Evolutionary conservation across 495 filamentous ascomycete species (phyloP).

Genomic region (Penicillium nucicola): DNA sequence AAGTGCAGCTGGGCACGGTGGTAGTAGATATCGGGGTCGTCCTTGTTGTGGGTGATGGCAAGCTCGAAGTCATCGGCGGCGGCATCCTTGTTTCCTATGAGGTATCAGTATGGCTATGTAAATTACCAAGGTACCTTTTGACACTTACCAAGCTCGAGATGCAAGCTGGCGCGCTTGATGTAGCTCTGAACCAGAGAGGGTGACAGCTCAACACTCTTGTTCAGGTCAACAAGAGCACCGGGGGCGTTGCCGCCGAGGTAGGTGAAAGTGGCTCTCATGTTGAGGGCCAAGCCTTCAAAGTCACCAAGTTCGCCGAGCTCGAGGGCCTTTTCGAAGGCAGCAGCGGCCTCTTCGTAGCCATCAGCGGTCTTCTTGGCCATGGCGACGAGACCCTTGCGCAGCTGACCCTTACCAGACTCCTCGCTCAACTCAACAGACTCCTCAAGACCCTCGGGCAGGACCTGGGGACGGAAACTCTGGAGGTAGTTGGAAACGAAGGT

Average conservation of each 20-base stretch:
- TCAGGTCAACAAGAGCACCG: constrained; percentile 76
- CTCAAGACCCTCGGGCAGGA: constrained; percentile 78
- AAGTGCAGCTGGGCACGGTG: constrained; percentile 98
- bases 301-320: constrained; percentile 73
- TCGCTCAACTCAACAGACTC: constrained; percentile 72
- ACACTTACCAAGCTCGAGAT: constrained; percentile 82
- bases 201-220: constrained; percentile 86
- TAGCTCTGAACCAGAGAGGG: constrained; percentile 90
- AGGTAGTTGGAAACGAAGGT: constrained; percentile 98
- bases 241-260: constrained; percentile 86
- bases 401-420: constrained; percentile 75
- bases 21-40: constrained; percentile 98
- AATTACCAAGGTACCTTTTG: neutral
- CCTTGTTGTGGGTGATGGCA: constrained; percentile 78
- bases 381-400: constrained; percentile 75
- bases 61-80: constrained; percentile 85
- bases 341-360: constrained; percentile 81
- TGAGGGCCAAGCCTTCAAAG: constrained; percentile 86
- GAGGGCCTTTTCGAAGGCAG: constrained; percentile 83
- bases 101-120: constrained; percentile 8
- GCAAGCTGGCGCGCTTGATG: constrained; percentile 98
- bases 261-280: constrained; percentile 93
- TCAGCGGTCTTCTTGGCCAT: constrained; percentile 84
- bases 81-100: constrained; percentile 74
- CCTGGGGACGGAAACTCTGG: constrained; percentile 86